Percentiles rank a stretch among this genome's conserved stretches.
Evolutionary conservation across 768 basidiomycete species (phyloP).

Genomic region (Hygrophoropsis aurantiaca): DNA sequence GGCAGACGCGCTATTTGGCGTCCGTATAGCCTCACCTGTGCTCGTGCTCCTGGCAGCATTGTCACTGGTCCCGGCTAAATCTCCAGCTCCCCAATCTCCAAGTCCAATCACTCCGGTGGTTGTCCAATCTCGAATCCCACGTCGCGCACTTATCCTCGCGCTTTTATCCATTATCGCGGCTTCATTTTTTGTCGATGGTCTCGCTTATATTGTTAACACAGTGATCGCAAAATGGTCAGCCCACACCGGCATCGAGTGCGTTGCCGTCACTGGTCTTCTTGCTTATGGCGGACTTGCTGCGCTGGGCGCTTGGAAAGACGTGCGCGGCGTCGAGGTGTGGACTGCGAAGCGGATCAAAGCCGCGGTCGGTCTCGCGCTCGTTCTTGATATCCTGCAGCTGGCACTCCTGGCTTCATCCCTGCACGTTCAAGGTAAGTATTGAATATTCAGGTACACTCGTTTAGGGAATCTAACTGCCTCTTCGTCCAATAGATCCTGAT

Average conservation of each 20-base stretch:
- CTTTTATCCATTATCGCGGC: conserved; percentile 69
- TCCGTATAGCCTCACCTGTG: conserved; percentile 68
- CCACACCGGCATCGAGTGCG: conserved; percentile 64
- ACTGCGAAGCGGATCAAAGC: conserved; percentile 54
- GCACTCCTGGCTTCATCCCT: conserved; percentile 47
- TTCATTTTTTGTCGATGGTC: conserved; percentile 77
- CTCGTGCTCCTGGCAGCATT: conserved; percentile 61
- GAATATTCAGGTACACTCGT: conserved; percentile 7
- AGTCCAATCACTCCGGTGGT: conserved; percentile 79
- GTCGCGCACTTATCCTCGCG: conserved; percentile 71
- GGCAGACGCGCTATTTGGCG: conserved; percentile 45
- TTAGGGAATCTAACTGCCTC: neutral
- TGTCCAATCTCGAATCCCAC: conserved; percentile 69
- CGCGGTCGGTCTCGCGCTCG: conserved; percentile 52
- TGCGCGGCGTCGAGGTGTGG: conserved; percentile 71
- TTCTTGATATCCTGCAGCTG: conserved; percentile 60
- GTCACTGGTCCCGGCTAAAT: conserved; percentile 55
- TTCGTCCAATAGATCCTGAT: conserved; percentile 8
- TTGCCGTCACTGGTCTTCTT: conserved; percentile 63
- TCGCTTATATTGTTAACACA: conserved; percentile 64
- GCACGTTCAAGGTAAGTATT: conserved; percentile 34
- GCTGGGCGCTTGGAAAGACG: conserved; percentile 78
- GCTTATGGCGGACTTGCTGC: conserved; percentile 74
- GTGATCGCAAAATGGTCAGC: conserved; percentile 70
- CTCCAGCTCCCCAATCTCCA: conserved; percentile 39